A percentile compares a stretch with the other conserved stretches of the same genome.
phyloP scores from a whole-genome alignment of 1,139 yeast species.

The Debaryomyces robertsiae region DNA sequence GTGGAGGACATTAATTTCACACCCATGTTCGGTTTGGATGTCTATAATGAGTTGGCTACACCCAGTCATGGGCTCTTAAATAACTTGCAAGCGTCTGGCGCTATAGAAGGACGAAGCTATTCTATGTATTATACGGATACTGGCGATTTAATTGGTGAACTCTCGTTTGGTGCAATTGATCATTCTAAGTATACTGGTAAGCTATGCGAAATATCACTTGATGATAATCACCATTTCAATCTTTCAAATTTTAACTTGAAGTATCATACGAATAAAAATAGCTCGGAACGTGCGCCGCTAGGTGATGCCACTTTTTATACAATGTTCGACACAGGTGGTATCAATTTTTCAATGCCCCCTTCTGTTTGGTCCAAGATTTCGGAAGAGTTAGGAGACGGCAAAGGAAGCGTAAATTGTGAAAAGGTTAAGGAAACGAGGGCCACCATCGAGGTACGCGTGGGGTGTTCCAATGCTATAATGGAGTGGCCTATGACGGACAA shows the following conservation, averaged over 20 bases:
- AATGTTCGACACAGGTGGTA: slow-evolving; percentile 6
- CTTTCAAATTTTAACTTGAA: not conserved
- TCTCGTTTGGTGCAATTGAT: slow-evolving; percentile 4
- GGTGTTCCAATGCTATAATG: not conserved
- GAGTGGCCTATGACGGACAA: slow-evolving; percentile 1
- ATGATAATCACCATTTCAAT: not conserved
- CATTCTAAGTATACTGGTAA: slow-evolving; percentile 1
- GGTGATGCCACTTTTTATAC: not conserved
- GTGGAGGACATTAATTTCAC: not conserved
- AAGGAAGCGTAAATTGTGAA: slow-evolving; percentile 1
- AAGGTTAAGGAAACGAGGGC: slow-evolving; percentile 1
- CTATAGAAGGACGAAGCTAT: slow-evolving; percentile 1
- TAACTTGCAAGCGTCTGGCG: slow-evolving; percentile 1
- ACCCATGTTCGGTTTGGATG: no score
- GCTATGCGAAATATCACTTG: not conserved
- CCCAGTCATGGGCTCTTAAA: not conserved
- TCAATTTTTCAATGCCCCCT: not conserved
- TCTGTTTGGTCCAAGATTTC: not conserved
- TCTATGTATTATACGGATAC: slow-evolving; percentile 2
- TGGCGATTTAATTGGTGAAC: not conserved
- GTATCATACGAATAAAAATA: not conserved
- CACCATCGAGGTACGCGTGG: not conserved
- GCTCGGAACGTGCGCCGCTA: not conserved
- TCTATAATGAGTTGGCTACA: not conserved
- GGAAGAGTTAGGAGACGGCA: not conserved